Evolutionary conservation across 768 basidiomycete genomes (phyloP), one percentile per base, ranked within the genome.

Genomic region (Leucosporidium scottii): DNA sequence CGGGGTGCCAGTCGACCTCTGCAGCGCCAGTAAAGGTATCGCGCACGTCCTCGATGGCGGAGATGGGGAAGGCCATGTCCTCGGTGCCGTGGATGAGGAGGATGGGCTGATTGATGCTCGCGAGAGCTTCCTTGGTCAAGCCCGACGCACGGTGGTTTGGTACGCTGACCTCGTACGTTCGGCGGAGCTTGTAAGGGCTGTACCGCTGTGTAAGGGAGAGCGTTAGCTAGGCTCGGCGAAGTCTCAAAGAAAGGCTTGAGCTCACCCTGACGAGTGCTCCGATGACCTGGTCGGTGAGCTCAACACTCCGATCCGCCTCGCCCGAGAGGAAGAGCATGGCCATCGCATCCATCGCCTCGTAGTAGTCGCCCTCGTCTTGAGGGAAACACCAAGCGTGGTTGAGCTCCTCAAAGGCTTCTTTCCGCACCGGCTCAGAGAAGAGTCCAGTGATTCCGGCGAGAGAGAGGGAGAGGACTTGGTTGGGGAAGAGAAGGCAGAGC

Each of bases 11-110:
- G 10, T 36, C 55, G 30, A 69, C 8, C n/a, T 65, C 68, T 13
- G 47, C n/a, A 10, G 64, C 53, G 9, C 55, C 50, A 8, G 27
- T 54, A 44, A 69, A 69, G 51, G 51, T 20, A 1, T 44, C 56
- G n/a, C 54, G 36, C 23, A 69, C 61, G 21, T 62, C 64, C 21
- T 62, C 54, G 23, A 62, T 56, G 12, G 39, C 39, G 10, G 39
- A 44, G 15, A 44, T 10, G 15, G 64, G 60, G 56, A 54, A 69
- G 25, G 47, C 27, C 28, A 56, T 18, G 34, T 69, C 68, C 2
- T 57, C 23, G 30, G 53, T 64, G 64, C 68, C 65, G 31, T 69
- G 68, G 13, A 69, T 65, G 49, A 69, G 31, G 15, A 65, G 50
- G n/a, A 65, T 44, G 0, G 68, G 68, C 50, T 69, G 64, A 7